phyloP scores from a whole-genome alignment of 805 yeast species.

The Hermanozyma aechmeae region DNA sequence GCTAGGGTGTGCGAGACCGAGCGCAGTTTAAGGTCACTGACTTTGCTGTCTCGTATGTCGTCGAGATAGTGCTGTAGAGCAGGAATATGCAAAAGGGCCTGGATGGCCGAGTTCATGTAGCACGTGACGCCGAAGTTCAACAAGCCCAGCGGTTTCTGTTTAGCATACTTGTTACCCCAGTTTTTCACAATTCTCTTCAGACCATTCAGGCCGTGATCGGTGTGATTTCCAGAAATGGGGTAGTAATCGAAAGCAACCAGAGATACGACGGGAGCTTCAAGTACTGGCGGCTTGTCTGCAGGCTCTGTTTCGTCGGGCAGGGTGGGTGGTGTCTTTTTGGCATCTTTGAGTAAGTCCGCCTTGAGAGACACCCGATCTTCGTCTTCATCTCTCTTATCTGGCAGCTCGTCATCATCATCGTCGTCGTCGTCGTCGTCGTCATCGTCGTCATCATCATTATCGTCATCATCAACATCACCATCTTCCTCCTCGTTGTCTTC shows the following conservation, averaged over 20 bases:
- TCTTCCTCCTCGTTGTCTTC: constrained; percentile 3
- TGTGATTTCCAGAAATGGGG: constrained; percentile 44
- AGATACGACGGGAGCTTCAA: background rate
- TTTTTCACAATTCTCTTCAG: constrained; percentile 56
- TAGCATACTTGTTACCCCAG: constrained; percentile 49
- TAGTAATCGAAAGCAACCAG: constrained; percentile 26
- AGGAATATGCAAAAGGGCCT: constrained; percentile 83
- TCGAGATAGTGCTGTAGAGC: constrained; percentile 77
- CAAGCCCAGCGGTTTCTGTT: constrained; percentile 62
- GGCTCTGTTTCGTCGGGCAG: constrained; percentile 2
- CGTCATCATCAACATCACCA: constrained; percentile 5
- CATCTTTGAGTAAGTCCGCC: constrained; percentile 7
- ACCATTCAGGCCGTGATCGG: constrained; percentile 57
- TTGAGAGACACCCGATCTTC: constrained; percentile 6
- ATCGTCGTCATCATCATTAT: constrained; percentile 13
- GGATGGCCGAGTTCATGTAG: constrained; percentile 92
- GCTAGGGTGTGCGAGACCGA: constrained; percentile 64
- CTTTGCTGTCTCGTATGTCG: constrained; percentile 51
- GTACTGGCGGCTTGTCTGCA: background rate
- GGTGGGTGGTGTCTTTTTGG: constrained; percentile 7
- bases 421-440: constrained; percentile 17
- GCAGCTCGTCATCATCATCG: constrained; percentile 10
- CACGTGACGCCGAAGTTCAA: constrained; percentile 93
- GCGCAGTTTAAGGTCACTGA: constrained; percentile 34
- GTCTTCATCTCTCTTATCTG: constrained; percentile 1